Conservation (phyloP, 225 moss, liverwort and hornwort species). For the Bryoerythrophyllum caledonicum region DNA sequence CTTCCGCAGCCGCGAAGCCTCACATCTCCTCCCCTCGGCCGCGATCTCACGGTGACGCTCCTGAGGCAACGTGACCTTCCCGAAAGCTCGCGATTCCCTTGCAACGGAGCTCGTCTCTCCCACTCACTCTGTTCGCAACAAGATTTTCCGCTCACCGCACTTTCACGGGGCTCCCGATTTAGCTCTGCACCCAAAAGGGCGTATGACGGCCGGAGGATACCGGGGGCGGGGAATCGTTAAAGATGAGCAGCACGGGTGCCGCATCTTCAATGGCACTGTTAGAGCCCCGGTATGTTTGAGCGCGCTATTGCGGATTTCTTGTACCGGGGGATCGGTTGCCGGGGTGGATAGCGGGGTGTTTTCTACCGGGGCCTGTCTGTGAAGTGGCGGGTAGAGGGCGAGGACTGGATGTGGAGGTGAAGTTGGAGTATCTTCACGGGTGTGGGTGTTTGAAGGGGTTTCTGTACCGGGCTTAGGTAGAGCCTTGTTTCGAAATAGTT, state of each 20-base stretch:
- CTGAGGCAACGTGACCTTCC: background rate
- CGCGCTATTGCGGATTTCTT: too few species aligned
- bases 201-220: background rate
- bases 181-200: background rate
- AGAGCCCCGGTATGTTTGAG: too few species aligned
- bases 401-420: too few species aligned
- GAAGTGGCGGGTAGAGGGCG: too few species aligned
- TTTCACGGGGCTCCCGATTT: background rate
- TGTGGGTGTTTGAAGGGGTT: too few species aligned
- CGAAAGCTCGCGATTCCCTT: background rate
- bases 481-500: too few species aligned
- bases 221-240: background rate
- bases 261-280: background rate
- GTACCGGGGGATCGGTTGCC: background rate
- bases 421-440: too few species aligned
- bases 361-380: too few species aligned
- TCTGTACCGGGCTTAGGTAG: too few species aligned
- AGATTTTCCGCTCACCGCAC: background rate
- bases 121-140: background rate
- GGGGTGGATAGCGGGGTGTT: too few species aligned
- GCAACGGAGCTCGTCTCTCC: background rate
- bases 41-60: background rate
- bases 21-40: conserved; percentile 10
- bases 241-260: background rate
- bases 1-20: background rate